phyloP scores from a whole-genome alignment of 805 yeast genomes.

The Metschnikowia aberdeeniae region DNA sequence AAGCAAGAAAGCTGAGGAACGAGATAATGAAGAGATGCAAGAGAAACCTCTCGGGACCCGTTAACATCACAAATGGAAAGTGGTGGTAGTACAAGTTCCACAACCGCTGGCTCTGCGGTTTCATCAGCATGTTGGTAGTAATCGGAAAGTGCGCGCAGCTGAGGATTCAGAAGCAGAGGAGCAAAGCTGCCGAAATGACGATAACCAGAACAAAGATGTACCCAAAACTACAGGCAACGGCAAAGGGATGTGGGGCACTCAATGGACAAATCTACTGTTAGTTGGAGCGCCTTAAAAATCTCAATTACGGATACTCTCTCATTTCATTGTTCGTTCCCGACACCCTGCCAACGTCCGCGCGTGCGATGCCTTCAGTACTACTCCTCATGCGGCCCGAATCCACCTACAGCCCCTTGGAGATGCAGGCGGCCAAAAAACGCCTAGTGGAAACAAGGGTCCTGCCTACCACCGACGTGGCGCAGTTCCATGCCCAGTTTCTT shows the following conservation, averaged over 20 bases:
- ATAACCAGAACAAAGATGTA: no score
- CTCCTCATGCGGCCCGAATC: background rate
- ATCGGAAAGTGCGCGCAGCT: no score
- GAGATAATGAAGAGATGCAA: conserved; percentile 16
- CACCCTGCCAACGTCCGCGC: background rate
- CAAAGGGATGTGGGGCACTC: no score
- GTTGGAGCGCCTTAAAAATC: no score
- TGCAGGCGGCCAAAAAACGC: conserved; percentile 2
- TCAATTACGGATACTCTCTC: no score
- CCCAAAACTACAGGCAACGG: no score
- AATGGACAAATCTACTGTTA: no score
- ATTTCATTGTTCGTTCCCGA: background rate
- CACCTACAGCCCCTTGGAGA: background rate
- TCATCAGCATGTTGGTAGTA: conserved; percentile 1
- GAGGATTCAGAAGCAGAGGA: no score
- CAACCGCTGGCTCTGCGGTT: conserved; percentile 5
- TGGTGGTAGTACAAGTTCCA: conserved; percentile 37
- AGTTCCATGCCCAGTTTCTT: background rate
- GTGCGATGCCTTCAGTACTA: conserved; percentile 1
- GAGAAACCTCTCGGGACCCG: conserved; percentile 37
- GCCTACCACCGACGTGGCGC: conserved; percentile 1
- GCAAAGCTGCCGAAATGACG: no score
- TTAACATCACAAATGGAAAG: conserved; percentile 49
- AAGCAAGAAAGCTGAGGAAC: conserved; percentile 16
- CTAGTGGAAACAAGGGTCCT: conserved; percentile 4